Base-by-base conservation (phyloP, 176 grass and related monocot genomes). In the Oryza longistaminata region DNA sequence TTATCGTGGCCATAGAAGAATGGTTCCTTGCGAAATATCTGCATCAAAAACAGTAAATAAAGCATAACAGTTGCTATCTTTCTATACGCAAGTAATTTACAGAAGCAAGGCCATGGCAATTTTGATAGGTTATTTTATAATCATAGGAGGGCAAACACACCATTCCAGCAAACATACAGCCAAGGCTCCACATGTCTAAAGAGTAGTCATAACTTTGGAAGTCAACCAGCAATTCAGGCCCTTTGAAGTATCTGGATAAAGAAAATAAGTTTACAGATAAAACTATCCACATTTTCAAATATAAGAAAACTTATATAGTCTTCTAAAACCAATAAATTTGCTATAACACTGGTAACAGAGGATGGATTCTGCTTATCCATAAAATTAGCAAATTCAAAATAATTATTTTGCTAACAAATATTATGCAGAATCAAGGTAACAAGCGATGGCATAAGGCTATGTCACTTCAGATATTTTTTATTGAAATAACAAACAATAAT, bases 21-120 rank as follows among this genome's bases (percentile, higher is more conserved):
- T 33, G 93, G 93, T 79, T 94, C 93, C 76, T 92, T 94, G 64
- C 90, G 93, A 49, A 94, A 94, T 90, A 94, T 94, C 93, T 94
- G 83, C 3, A 44, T 29, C 35, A 15, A 33, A 55, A 89, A 85
- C 25, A 62, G 24, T 40, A 73, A 60, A 88, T 34, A 73, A 74
- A 74, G 15, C 55, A 31, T 1, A 60, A 85, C 10, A 73, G n/a
- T 68, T n/a, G 24, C 40, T 40, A 24, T 37, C 13, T 39, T 58
- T 24, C 60, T 45, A 64, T 64, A 45, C 43, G 22, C 24, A 12
- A 12, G 43, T 52, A 46, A 22, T 78, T 78, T 68, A 80, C 10
- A 84, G 7, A 73, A 84, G 73, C 35, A 88, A 35, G 13, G 29
- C 37, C 3, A n/a, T 68, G 42, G 68, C 21, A 22, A n/a, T 52